phyloP scores from a whole-genome alignment of 306 rosid species.

The Spatholobus suberectus region DNA sequence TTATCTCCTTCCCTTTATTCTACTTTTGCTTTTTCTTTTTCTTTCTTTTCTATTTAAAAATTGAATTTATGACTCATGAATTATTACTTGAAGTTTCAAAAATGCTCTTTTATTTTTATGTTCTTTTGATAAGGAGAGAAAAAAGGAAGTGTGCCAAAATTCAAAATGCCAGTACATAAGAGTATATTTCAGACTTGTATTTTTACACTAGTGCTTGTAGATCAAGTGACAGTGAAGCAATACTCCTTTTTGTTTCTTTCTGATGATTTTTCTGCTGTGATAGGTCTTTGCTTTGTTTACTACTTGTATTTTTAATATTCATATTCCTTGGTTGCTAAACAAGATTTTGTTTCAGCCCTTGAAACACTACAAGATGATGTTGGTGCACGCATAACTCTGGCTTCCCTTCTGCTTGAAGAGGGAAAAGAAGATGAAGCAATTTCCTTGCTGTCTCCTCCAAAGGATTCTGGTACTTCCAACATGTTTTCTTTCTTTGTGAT shows the following conservation, averaged over 20 bases:
- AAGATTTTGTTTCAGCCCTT: conserved; percentile 61
- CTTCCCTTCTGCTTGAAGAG: conserved; percentile 89
- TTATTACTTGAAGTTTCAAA: conserved; percentile 12
- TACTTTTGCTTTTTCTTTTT: background rate
- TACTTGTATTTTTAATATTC: conserved; percentile 9
- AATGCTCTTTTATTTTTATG: background rate
- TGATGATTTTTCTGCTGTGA: conserved; percentile 32
- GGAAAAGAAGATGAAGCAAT: conserved; percentile 80
- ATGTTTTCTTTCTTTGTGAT: conserved; percentile 38
- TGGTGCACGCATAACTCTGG: conserved; percentile 75
- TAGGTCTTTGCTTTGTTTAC: background rate
- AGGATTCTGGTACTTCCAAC: conserved; percentile 53
- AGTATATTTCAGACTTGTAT: conserved; percentile 16
- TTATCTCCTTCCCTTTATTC: background rate
- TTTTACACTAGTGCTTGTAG: conserved; percentile 13
- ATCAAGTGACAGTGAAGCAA: conserved; percentile 21
- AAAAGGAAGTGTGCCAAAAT: background rate
- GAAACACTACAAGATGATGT: conserved; percentile 67
- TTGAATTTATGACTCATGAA: background rate
- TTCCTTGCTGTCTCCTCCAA: conserved; percentile 74
- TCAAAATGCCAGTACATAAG: background rate
- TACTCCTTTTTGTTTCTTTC: background rate
- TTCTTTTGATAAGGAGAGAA: background rate
- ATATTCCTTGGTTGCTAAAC: conserved; percentile 29
- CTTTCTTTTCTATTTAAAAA: background rate